Base-by-base conservation (phyloP, 2,329 filamentous ascomycete genomes). In the Fusarium tanahbumbuense region DNA sequence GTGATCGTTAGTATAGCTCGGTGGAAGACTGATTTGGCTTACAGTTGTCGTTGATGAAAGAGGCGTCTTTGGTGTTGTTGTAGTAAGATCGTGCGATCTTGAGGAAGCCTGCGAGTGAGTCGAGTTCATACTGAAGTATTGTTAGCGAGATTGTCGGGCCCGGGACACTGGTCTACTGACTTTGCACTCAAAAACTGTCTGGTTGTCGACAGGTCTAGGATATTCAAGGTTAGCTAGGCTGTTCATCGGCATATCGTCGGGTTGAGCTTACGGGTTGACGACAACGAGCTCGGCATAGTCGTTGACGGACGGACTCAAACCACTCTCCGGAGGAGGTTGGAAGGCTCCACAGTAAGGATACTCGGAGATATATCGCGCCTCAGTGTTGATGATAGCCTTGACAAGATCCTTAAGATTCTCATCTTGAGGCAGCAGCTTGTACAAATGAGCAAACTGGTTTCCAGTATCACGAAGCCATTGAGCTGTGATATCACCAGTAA, bases 261-360 rank as follows among this genome's bases (percentile, higher is more conserved):
- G 3, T 4, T 2, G 0, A 15, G 22, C 60, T 11, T 11, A 67
- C 64, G 65, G 65, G 1, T 68, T 68, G 3, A 37, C 34, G 5
- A 37, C 34, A 11, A 37, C 34, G 16, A 37, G 34, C 18, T 37
- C 34, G 9, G 34, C 34, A 37, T 37, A 37, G 16, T 37, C 34
- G 9, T 68, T 68, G 8, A 64, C 49, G 2, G 65, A 52, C 6
- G 65, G 65, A 11, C 27, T 46, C 15, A 68, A 12, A 0, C 65
- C 65, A 42, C 65, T 68, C 23, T 68, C 65, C 0, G 64, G 65
- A 0, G 64, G 65, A 5, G 65, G 65, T 8, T 68, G 65, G 8
- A 68, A 68, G 2, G 65, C 34, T 2, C 64, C 65, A 2, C 65
- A 68, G 10, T 68, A 68, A 1, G 65, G 65, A 8, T 68, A 68